Evolutionary conservation across 495 filamentous ascomycete genomes (phyloP).

Genomic region (Penicillium paxilli): DNA sequence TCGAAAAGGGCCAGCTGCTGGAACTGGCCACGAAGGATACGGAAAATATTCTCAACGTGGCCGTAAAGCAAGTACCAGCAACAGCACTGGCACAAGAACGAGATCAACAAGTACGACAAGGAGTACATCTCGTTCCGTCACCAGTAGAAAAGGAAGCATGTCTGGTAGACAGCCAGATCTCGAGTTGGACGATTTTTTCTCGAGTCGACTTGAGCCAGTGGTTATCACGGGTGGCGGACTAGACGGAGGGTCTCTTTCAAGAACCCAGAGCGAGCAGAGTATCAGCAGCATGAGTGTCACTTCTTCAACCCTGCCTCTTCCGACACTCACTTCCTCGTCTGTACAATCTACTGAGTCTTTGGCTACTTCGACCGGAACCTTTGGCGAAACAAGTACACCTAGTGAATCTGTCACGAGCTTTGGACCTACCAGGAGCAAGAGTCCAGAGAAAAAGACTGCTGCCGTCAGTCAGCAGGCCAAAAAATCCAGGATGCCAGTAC

Average conservation of each 20-base stretch:
- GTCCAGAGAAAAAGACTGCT: conserved; percentile 1
- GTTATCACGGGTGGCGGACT: conserved; percentile 75
- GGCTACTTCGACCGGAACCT: conserved; percentile 25
- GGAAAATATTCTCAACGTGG: conserved; percentile 65
- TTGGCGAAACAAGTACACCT: conserved; percentile 11
- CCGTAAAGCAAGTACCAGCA: conserved; percentile 49
- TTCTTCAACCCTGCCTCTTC: conserved; percentile 34
- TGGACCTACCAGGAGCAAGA: conserved; percentile 3
- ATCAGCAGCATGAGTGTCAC: conserved; percentile 51
- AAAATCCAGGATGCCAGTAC: conserved; percentile 24
- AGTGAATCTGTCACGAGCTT: conserved; percentile 6
- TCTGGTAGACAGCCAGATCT: conserved; percentile 52
- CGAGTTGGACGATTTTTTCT: conserved; percentile 67
- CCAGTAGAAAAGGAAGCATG: conserved; percentile 55
- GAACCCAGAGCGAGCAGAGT: conserved; percentile 67
- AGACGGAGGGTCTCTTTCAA: conserved; percentile 49
- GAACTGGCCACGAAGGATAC: conserved; percentile 96
- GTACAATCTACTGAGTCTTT: conserved; percentile 38
- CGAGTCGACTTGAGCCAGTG: conserved; percentile 81
- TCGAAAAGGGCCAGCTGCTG: conserved; percentile 84
- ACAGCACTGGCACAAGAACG: conserved; percentile 42
- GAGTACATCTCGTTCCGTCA: conserved; percentile 45
- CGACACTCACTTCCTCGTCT: conserved; percentile 19
- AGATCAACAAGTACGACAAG: conserved; percentile 58
- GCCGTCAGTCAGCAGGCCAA: not conserved